A percentile compares a stretch with the other conserved stretches of the same genome.
Conservation (phyloP, 768 basidiomycete species). For the Hypsizygus marmoreus region DNA sequence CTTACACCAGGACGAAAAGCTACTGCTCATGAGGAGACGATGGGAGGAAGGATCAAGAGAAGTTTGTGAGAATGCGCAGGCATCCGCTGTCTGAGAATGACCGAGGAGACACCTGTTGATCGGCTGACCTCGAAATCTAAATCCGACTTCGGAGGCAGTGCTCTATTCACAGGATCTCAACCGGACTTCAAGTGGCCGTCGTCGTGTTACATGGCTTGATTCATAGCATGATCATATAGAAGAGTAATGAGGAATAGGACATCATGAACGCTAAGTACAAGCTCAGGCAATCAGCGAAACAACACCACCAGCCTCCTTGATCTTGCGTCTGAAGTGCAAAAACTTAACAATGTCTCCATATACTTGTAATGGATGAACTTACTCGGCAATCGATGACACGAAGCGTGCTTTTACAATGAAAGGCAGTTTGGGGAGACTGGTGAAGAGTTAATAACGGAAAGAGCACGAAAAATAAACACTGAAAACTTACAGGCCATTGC, state of each 20-base stretch:
- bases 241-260: slow-evolving; percentile 26
- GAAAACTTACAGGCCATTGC: slow-evolving; percentile 80
- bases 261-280: slow-evolving; percentile 26
- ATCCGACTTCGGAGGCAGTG: neutral
- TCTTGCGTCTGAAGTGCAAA: slow-evolving; percentile 52
- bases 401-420: slow-evolving; percentile 99
- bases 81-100: slow-evolving; percentile 11
- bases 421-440: slow-evolving; percentile 82
- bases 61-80: slow-evolving; percentile 8
- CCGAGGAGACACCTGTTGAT: slow-evolving; percentile 10
- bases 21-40: slow-evolving; percentile 13
- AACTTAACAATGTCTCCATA: slow-evolving; percentile 1
- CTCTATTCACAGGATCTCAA: no score
- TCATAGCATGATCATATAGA: slow-evolving; percentile 24
- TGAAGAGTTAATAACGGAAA: slow-evolving; percentile 3
- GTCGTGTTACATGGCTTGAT: slow-evolving; percentile 26
- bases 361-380: slow-evolving; percentile 25
- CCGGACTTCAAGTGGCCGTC: no score
- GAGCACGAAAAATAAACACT: neutral
- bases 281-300: slow-evolving; percentile 87
- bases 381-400: slow-evolving; percentile 87
- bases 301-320: slow-evolving; percentile 93
- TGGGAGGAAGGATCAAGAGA: slow-evolving; percentile 7
- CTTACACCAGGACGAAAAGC: slow-evolving; percentile 40
- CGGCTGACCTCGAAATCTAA: slow-evolving; percentile 13